phyloP scores from a whole-genome alignment of 768 basidiomycete species.

The Agrocybe praecox region DNA sequence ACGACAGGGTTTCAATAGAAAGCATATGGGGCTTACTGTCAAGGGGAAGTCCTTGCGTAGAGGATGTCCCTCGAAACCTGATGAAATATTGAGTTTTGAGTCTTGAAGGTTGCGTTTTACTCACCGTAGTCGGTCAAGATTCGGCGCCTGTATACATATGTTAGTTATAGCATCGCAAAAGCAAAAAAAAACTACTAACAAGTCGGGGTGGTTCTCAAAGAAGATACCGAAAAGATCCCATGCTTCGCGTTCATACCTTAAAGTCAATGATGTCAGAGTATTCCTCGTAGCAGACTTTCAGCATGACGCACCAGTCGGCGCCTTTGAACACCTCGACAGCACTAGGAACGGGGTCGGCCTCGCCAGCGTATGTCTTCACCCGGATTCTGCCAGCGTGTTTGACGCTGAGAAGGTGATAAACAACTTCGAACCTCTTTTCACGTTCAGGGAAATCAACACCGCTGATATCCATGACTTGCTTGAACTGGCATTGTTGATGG shows the following conservation, averaged over 20 bases:
- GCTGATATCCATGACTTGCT: slow-evolving; percentile 89
- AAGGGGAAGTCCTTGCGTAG: slow-evolving; percentile 98
- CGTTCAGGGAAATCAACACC: slow-evolving; percentile 95
- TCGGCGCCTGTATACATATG: slow-evolving; percentile 65
- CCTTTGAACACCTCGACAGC: slow-evolving; percentile 79
- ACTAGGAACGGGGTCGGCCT: slow-evolving; percentile 90
- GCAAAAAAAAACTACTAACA: slow-evolving; percentile 55
- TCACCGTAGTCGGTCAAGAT: slow-evolving; percentile 97
- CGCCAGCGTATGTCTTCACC: slow-evolving; percentile 96
- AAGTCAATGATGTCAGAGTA: neutral
- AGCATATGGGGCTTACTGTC: slow-evolving; percentile 58
- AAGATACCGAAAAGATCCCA: slow-evolving; percentile 99
- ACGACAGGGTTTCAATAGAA: neutral
- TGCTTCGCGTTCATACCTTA: slow-evolving; percentile 93
- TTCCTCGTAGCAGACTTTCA: neutral
- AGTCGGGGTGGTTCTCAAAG: slow-evolving; percentile 94
- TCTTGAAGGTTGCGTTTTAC: slow-evolving; percentile 4
- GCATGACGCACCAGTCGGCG: slow-evolving; percentile 78
- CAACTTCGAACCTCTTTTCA: slow-evolving; percentile 93
- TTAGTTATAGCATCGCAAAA: slow-evolving; percentile 3
- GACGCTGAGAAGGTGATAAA: slow-evolving; percentile 91
- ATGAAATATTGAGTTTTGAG: slow-evolving; percentile 6
- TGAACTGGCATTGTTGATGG: slow-evolving; percentile 95
- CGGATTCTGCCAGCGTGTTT: slow-evolving; percentile 81
- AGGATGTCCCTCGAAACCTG: slow-evolving; percentile 96